Evolutionary conservation across 495 filamentous ascomycete genomes (phyloP), one percentile per base, ranked within the genome.

Genomic region (Hyphodiscus hymeniophilus): DNA sequence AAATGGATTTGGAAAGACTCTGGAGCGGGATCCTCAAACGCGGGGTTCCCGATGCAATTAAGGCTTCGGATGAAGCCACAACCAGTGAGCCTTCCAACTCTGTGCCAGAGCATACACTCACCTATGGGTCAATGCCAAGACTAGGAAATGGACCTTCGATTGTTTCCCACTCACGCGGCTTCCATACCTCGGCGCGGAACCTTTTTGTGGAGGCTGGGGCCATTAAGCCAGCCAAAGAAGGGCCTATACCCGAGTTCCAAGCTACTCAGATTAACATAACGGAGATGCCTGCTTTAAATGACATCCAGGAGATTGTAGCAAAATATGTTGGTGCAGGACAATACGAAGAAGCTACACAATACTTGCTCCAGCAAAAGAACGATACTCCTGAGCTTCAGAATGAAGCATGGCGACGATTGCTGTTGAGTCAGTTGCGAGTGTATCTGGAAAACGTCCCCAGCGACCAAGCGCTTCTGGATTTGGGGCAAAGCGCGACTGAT

Each of bases 1-100:
- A 96, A 50, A 68, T 95, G 52, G 82, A 87, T 58, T 66, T 98
- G 30, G 92, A 98, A 58, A 67, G 66, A 8, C 68, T 97, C 3
- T 98, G 92, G 92, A 42, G 50, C 23, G 55, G 55, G 11, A 58
- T 58, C 10, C 31, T 56, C 4, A 33, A 38, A 43, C 38, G 52
- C 13, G 36, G 41, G 24, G 28, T 20, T 8, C 38, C 50, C 10
- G 28, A 11, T 4, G 47, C 47, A 12, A 11, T 50, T 11, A 45
- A 49, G 16, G 42, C 35, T 15, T 11, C 11, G 13, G 43, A 38
- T 2, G 48, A 42, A 8, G n/a, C 4, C 10, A 4, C 26, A 10
- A 28, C 17, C 10, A 34, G 35, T 17, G 17, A 22, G 8, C 28
- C 17, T 12, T 40, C 38, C 8, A 21, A 7, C 22, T 4, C 20